Evolutionary conservation across 805 yeast genomes (phyloP).

Genomic region (Lipomyces oligophaga): DNA sequence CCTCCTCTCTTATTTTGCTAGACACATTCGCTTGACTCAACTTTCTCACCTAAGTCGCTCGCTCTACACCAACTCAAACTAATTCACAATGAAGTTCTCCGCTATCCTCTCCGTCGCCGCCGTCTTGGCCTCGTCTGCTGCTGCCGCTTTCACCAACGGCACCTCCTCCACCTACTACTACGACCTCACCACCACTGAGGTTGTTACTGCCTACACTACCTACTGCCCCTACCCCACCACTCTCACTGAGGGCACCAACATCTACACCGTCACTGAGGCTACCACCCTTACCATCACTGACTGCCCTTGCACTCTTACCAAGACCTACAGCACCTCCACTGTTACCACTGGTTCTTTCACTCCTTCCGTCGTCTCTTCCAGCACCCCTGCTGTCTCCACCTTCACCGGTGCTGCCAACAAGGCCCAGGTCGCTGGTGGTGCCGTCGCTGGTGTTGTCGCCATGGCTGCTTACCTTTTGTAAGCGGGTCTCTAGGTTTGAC

Average conservation of each 20-base stretch:
- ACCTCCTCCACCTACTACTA: constrained; percentile 45
- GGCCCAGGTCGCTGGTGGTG: constrained; percentile 38
- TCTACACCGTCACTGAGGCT: constrained; percentile 71
- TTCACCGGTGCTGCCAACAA: constrained; percentile 33
- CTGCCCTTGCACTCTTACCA: constrained; percentile 74
- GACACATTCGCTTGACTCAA: constrained; percentile 7
- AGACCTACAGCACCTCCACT: constrained; percentile 34
- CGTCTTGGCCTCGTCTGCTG: constrained; percentile 26
- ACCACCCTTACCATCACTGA: constrained; percentile 82
- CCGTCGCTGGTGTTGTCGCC: constrained; percentile 52
- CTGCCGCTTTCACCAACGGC: constrained; percentile 36
- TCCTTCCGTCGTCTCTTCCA: constrained; percentile 25
- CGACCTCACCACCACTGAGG: constrained; percentile 46
- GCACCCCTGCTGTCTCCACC: constrained; percentile 28
- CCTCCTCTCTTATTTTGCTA: no score
- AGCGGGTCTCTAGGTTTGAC: no score
- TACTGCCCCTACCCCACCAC: constrained; percentile 78
- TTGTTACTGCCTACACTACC: constrained; percentile 70
- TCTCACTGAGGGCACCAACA: constrained; percentile 58
- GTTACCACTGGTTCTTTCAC: constrained; percentile 31
- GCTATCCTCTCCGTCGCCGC: constrained; percentile 26
- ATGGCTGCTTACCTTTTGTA: constrained; percentile 32
- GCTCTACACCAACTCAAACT: constrained; percentile 2
- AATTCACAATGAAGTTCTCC: constrained; percentile 29
- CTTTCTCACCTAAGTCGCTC: constrained; percentile 10